These are phyloP conservation scores for Haplographium delicatum DNA, from an alignment of 495 filamentous ascomycete species.

Conservation along the genomic window DNA sequence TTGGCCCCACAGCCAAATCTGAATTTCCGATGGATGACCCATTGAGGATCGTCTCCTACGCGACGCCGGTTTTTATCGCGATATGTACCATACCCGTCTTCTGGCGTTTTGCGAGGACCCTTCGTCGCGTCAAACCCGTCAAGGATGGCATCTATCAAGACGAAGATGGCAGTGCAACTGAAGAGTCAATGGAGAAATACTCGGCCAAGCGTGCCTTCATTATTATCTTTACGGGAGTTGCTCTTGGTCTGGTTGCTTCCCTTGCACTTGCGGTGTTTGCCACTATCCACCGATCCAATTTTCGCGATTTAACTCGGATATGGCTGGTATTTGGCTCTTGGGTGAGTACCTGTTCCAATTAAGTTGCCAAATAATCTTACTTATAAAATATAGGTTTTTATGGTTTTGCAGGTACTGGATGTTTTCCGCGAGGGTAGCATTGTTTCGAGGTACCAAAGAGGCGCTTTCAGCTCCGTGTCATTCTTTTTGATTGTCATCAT, in stretches of 20 bases:
- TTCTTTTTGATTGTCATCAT: neutral
- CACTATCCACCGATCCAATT: neutral
- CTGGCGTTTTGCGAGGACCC: conserved; percentile 1
- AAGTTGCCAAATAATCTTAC: too few species aligned
- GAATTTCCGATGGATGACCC: neutral
- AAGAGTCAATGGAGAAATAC: conserved; percentile 47
- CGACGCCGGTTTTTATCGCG: neutral
- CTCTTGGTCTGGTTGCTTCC: conserved; percentile 5
- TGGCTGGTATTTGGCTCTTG: conserved; percentile 9
- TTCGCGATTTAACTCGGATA: neutral
- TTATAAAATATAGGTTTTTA: conserved; percentile 3
- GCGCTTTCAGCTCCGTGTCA: neutral
- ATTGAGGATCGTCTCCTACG: conserved; percentile 1
- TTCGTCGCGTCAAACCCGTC: neutral
- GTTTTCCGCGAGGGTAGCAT: neutral
- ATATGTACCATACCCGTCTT: neutral
- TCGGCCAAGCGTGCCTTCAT: conserved; percentile 31
- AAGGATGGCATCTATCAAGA: conserved; percentile 45
- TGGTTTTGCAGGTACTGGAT: conserved; percentile 5
- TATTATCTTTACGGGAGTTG: conserved; percentile 2
- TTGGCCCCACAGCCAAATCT: too few species aligned
- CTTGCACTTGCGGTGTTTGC: conserved; percentile 6
- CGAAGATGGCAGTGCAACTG: conserved; percentile 54
- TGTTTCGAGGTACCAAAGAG: neutral
- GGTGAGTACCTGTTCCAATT: conserved; percentile 15